Percentiles rank a stretch among this genome's conserved stretches.
phyloP scores from a whole-genome alignment of 2,329 filamentous ascomycete species.

The Zopfia rhizophila region DNA sequence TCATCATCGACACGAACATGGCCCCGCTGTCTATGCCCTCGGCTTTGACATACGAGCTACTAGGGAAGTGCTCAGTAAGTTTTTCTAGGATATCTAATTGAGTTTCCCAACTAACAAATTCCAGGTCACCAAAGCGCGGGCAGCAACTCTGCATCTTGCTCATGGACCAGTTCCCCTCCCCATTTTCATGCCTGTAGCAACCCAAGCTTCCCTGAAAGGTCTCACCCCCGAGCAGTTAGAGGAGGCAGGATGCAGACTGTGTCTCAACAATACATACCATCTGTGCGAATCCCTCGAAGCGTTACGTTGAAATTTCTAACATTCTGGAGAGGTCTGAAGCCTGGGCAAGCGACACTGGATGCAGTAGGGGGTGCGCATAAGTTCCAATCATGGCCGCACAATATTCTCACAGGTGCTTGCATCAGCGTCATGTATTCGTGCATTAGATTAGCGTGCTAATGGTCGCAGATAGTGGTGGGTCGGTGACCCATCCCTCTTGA shows the following conservation, averaged over 20 bases:
- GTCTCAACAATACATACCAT: conserved; percentile 98
- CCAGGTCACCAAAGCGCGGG: conserved; percentile 93
- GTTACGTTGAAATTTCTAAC: conserved; percentile 27
- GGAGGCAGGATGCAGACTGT: conserved; percentile 86
- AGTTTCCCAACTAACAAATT: conserved; percentile 12
- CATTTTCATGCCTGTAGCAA: conserved; percentile 98
- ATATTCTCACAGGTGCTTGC: conserved; percentile 78
- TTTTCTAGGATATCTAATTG: no score
- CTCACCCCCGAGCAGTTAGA: conserved; percentile 92
- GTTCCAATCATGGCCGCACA: conserved; percentile 93
- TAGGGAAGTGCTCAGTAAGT: conserved; percentile 51
- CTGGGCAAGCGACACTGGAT: conserved; percentile 88
- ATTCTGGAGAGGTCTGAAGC: conserved; percentile 76
- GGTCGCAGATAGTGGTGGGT: conserved; percentile 58
- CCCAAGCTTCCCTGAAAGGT: conserved; percentile 94
- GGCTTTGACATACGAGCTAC: conserved; percentile 50
- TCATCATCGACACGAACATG: no score
- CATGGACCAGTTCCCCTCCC: conserved; percentile 92
- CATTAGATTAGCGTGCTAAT: conserved; percentile 32
- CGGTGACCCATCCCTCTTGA: conserved; percentile 38
- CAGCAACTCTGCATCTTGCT: conserved; percentile 85
- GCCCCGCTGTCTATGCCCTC: conserved; percentile 47
- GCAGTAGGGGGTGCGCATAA: conserved; percentile 91
- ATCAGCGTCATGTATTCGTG: not conserved
- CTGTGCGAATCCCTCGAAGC: conserved; percentile 56